Evolutionary conservation across 2,329 filamentous ascomycete species (phyloP), one percentile per base, ranked within the genome.

Genomic region (Colletotrichum musicola): DNA sequence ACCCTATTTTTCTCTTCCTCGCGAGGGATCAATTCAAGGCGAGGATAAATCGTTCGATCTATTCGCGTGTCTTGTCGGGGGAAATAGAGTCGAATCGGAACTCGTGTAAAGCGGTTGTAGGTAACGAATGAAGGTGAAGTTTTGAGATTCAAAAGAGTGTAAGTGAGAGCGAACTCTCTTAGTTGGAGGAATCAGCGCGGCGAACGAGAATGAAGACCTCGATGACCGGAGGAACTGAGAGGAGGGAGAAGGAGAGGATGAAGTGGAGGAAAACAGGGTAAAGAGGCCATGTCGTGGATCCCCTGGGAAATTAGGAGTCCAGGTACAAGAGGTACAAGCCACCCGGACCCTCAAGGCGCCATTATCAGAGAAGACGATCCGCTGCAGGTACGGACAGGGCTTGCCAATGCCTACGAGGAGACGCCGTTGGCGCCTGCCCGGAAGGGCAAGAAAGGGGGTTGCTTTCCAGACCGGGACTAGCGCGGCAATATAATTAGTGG

Each of bases 111-210:
- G 46, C 68, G 46, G 27, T 62, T 35, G 20, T 57, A 58, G 22
- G 55, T 69, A 69, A 69, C 57, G 67, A 69, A 57, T 69, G 67
- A 50, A 64, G 51, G 63, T 47, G 53, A 53, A 67, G 27, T 58
- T 61, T 53, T n/a, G 7, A 50, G 54, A 67, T 69, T 68, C 67
- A 69, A 69, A 69, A 53, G 67, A 69, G 67, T 69, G 67, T 69
- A 62, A 67, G 47, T 68, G 67, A 69, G 67, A 69, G 67, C 67
- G 62, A 66, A 62, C 62, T 66, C 67, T 69, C 67, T 58, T 67
- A 69, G 67, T 69, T 69, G 67, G 67, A 68, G 54, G 62, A 69
- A 69, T 66, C 62, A 68, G 68, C 62, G 54, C 63, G 63, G 40
- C 54, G 67, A 66, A 69, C 56, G 62, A 62, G 57, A 68, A 38